Conservation (phyloP, 2,329 filamentous ascomycete genomes). For the Sordariomycetes sp. region DNA sequence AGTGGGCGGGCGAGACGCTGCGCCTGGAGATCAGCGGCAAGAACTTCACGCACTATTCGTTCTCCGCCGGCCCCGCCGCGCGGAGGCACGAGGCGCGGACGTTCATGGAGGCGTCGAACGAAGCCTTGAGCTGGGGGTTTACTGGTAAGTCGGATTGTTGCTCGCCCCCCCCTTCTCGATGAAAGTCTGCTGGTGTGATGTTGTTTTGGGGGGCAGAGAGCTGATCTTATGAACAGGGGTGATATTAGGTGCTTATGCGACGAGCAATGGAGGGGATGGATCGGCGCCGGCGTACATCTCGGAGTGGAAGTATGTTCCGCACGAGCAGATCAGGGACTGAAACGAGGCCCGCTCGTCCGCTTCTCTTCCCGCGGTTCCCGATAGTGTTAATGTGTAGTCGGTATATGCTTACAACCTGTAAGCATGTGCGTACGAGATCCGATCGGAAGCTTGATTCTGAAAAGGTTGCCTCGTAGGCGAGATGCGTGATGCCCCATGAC, state of each 20-base stretch:
- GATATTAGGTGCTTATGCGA: constrained; percentile 40
- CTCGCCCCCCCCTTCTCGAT: neutral
- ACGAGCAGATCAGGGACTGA: constrained; percentile 23
- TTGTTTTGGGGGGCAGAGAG: neutral
- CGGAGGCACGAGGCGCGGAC: constrained; percentile 18
- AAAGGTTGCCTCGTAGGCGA: no score
- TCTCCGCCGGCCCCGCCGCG: constrained; percentile 23
- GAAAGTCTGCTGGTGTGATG: neutral
- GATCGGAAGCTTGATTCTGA: no score
- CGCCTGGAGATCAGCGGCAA: constrained; percentile 28
- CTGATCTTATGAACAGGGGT: constrained; percentile 21
- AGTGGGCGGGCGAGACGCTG: constrained; percentile 23
- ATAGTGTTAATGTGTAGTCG: no score
- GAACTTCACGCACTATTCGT: constrained; percentile 33
- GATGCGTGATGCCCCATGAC: no score
- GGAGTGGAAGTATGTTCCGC: constrained; percentile 32
- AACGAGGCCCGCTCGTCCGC: neutral
- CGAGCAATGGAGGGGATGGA: constrained; percentile 35
- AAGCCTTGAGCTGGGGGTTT: constrained; percentile 24
- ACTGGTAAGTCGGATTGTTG: constrained; percentile 19
- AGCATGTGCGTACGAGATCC: no score
- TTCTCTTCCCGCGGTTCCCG: neutral
- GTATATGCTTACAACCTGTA: no score
- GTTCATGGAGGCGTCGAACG: constrained; percentile 20
- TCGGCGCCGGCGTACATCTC: constrained; percentile 33